phyloP scores from a whole-genome alignment of 768 basidiomycete genomes.

The Leucocoprinus leucothites region DNA sequence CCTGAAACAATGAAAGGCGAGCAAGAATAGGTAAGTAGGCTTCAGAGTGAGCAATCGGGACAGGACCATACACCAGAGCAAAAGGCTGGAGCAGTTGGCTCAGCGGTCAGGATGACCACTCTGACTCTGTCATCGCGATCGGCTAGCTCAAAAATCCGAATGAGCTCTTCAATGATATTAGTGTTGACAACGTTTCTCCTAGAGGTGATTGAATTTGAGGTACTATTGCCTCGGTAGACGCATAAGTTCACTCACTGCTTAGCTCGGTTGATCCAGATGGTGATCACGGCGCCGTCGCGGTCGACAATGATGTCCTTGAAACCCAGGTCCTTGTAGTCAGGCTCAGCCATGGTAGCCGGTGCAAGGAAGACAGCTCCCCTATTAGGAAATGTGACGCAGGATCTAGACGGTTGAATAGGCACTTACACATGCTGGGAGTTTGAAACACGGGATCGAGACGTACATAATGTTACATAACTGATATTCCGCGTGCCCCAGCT shows the following conservation, averaged over 20 bases:
- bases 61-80: conserved; percentile 47
- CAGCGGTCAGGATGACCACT: conserved; percentile 49
- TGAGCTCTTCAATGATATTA: conserved; percentile 33
- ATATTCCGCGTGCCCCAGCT: too few species aligned
- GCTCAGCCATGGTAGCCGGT: conserved; percentile 23
- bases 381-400: background rate
- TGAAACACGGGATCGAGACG: too few species aligned
- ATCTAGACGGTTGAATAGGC: background rate
- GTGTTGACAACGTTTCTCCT: conserved; percentile 45
- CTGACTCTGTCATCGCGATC: conserved; percentile 53
- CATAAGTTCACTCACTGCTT: conserved; percentile 34
- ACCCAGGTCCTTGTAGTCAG: conserved; percentile 32
- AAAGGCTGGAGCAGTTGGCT: conserved; percentile 47
- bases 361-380: background rate
- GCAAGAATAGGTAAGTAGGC: background rate
- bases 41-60: background rate
- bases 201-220: background rate
- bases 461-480: conserved; percentile 1
- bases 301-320: conserved; percentile 41
- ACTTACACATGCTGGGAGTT: too few species aligned
- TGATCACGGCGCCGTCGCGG: conserved; percentile 40
- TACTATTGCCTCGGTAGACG: background rate
- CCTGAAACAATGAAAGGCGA: conserved; percentile 26
- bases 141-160: conserved; percentile 40
- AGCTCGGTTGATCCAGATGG: conserved; percentile 44